These are phyloP conservation scores for Lablab purpureus DNA, from an alignment of 306 rosid genomes.

Conservation along the genomic window DNA sequence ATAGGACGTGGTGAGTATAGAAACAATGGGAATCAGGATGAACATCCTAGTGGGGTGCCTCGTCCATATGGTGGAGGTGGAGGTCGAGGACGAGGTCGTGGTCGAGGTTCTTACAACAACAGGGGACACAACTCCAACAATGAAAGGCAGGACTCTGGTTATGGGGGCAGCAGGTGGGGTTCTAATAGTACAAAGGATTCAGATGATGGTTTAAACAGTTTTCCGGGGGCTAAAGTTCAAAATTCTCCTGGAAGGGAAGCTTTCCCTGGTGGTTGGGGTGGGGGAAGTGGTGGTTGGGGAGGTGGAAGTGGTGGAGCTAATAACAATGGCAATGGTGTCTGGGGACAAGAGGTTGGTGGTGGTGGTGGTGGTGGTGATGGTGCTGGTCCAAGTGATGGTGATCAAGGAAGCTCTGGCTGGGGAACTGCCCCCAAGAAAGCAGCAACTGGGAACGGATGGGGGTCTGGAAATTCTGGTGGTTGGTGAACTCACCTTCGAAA, in stretches of 20 bases:
- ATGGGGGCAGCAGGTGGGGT: constrained; percentile 68
- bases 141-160: constrained; percentile 76
- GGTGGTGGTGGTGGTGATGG: constrained; percentile 42
- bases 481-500: constrained; percentile 45
- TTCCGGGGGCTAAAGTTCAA: constrained; percentile 82
- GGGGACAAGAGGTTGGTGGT: constrained; percentile 39
- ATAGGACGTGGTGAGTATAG: constrained; percentile 73
- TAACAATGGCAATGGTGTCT: constrained; percentile 40
- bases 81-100: constrained; percentile 75
- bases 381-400: constrained; percentile 47
- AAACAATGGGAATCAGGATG: constrained; percentile 67
- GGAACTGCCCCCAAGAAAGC: constrained; percentile 49
- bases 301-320: constrained; percentile 45
- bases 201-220: constrained; percentile 70
- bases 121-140: constrained; percentile 65
- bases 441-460: constrained; percentile 60
- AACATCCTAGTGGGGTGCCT: constrained; percentile 93
- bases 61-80: constrained; percentile 79
- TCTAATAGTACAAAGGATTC: constrained; percentile 68
- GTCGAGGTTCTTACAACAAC: constrained; percentile 68
- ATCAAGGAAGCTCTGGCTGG: constrained; percentile 61
- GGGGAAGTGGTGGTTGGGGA: constrained; percentile 47
- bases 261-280: constrained; percentile 89
- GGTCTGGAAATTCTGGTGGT: constrained; percentile 53
- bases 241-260: constrained; percentile 93